Evolutionary conservation across 2,329 filamentous ascomycete genomes (phyloP).

Genomic region (Tolypocladium sp.): DNA sequence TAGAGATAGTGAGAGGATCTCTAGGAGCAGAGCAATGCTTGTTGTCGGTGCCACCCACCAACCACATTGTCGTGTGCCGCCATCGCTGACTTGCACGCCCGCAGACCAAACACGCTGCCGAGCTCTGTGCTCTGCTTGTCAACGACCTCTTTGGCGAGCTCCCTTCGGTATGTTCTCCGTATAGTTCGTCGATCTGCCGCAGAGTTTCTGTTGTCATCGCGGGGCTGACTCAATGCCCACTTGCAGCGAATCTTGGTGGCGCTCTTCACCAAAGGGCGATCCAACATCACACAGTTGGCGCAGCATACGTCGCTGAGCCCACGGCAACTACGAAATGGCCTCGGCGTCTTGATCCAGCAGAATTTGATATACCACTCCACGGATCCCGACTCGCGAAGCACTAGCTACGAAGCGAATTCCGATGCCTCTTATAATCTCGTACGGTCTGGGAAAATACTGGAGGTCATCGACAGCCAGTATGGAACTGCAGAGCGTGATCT

Average conservation of each 20-base stretch:
- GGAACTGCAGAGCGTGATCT: constrained; percentile 67
- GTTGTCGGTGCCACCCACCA: constrained; percentile 33
- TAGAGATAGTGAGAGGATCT: constrained; percentile 72
- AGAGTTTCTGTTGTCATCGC: constrained; percentile 1
- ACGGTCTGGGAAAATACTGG: constrained; percentile 71
- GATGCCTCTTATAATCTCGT: constrained; percentile 73
- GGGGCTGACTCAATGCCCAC: constrained; percentile 15
- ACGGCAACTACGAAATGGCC: constrained; percentile 70
- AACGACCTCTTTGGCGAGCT: constrained; percentile 87
- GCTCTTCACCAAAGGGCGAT: constrained; percentile 70
- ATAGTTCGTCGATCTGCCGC: constrained; percentile 2
- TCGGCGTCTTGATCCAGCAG: constrained; percentile 81
- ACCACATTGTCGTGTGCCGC: constrained; percentile 9
- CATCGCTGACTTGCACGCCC: constrained; percentile 12
- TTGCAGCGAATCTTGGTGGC: constrained; percentile 72
- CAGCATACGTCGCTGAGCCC: constrained; percentile 63
- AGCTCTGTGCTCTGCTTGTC: constrained; percentile 85
- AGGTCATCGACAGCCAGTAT: constrained; percentile 64
- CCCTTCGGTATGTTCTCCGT: constrained; percentile 57
- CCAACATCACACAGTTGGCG: constrained; percentile 59
- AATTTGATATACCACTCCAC: constrained; percentile 72
- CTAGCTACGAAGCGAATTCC: constrained; percentile 78
- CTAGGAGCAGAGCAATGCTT: constrained; percentile 57
- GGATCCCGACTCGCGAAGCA: constrained; percentile 49
- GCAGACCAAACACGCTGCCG: constrained; percentile 64